Evolutionary conservation across 495 filamentous ascomycete species (phyloP), one percentile per base, ranked within the genome.

Genomic region (Aspergillus wentii): DNA sequence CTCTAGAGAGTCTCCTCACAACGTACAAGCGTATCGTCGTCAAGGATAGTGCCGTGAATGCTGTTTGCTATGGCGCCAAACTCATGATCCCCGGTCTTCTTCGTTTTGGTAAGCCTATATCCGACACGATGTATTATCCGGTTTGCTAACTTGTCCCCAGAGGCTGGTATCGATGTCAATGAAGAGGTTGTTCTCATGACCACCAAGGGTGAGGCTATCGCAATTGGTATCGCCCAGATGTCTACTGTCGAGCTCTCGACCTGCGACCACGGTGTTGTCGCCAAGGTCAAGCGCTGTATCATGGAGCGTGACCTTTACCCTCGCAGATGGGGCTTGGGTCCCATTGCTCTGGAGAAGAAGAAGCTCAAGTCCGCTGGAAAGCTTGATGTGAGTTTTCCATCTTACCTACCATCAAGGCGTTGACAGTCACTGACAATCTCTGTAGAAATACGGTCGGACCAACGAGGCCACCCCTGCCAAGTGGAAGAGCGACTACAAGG

Each of bases 241-340:
- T 90, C 85, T 10, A 88, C 88, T 2, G 86, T 91, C 38, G 87
- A 94, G 62, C 80, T 98, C 54, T 79, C 85, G 8, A 86, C 85
- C 30, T 95, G 89, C 62, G 87, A 94, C 57, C 94, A 98, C 62
- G 94, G 94, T 48, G 85, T 94, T 21, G 91, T 97, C 30, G 92
- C 94, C 35, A 95, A 94, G 72, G 82, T 97, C 57, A 97, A 97
- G 80, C 80, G 92, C 38, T 88, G 86, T 62, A 98, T 98, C 64
- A 97, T 98, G 92, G 94, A 98, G 69, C 86, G 92, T 44, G 91
- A 96, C 57, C 72, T 94, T 9, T 98, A 98, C 73, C 91, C 91
- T 40, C 76, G 86, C 57, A 69, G 89, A 71, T 98, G 92, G 92
- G 94, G 94, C 34, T 64, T 95, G 48, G 92, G 92, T 30, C 90